Percentiles rank a stretch among this genome's conserved stretches.
phyloP scores from a whole-genome alignment of 2,329 filamentous ascomycete species.

The Arthrocladium fulminans region DNA sequence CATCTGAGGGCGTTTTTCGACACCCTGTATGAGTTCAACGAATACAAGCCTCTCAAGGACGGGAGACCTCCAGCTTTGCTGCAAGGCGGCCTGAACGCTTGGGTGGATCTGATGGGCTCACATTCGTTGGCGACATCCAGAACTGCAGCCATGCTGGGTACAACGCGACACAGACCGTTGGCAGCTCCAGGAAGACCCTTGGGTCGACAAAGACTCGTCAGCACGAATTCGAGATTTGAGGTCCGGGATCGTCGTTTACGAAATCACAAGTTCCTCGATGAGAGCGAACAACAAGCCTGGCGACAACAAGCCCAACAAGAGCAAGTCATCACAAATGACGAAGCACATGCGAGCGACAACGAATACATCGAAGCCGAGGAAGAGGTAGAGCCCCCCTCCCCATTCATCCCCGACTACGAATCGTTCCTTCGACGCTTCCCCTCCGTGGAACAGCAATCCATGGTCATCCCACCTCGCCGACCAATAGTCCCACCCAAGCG shows the following conservation, averaged over 20 bases:
- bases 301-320: constrained; percentile 65
- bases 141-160: constrained; percentile 43
- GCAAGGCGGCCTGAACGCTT: constrained; percentile 73
- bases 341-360: constrained; percentile 34
- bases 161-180: constrained; percentile 34
- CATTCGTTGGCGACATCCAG: constrained; percentile 53
- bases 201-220: constrained; percentile 44
- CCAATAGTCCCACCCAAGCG: constrained; percentile 26
- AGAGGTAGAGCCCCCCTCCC: constrained; percentile 39
- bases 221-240: constrained; percentile 43
- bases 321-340: constrained; percentile 40
- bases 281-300: constrained; percentile 74
- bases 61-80: constrained; percentile 66
- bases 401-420: constrained; percentile 62
- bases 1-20: constrained; percentile 66
- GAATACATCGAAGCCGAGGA: constrained; percentile 40
- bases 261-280: constrained; percentile 62
- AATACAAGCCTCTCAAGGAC: constrained; percentile 59
- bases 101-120: constrained; percentile 71
- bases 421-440: constrained; percentile 80
- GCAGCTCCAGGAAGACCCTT: constrained; percentile 36
- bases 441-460: constrained; percentile 53
- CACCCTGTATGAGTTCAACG: constrained; percentile 76
- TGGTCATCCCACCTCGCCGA: constrained; percentile 37
- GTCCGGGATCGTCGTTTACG: constrained; percentile 49